Base-by-base conservation (phyloP, 2,329 filamentous ascomycete species). In the Metarhizium rileyi region DNA sequence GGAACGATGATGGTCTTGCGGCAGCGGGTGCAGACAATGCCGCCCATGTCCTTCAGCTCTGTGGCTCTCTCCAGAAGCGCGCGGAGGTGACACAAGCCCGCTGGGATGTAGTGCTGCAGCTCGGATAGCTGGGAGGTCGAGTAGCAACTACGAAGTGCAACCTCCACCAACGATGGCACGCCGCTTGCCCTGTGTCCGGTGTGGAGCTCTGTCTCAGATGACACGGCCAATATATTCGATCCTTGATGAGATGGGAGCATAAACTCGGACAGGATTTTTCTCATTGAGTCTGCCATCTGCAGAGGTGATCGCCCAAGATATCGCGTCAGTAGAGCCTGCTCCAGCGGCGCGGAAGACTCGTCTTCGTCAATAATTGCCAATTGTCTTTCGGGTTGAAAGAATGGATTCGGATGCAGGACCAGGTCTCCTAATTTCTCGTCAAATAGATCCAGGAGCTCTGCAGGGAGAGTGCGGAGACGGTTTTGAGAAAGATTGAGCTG, bases 401-500 rank as follows among this genome's bases (percentile, higher is more conserved):
- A 82, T 0, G 79, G 78, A 57, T 87, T 88, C 0, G 83, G 83
- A 49, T 80, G 74, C 3, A 83, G 56, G 25, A 69, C 70, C n/a
- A 87, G 64, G 4, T 70, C 70, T 12, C 64, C 61, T n/a, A 85
- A 67, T 20, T 70, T 72, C 43, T 68, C 63, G 0, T 65, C 60
- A 20, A 86, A 63, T 2, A 87, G 68, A 23, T 75, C 64, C 1
- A 87, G 68, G 1, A 87, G 66, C 59, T 86, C 83, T 49, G 71
- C 76, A 0, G 85, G 85, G 1, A 89, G 69, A 52, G 69, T 76
- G 6, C 70, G 71, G 10, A 89, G 67, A 5, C 67, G 64, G 53
- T 87, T 88, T 48, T 83, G 76, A 1, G 81, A 78, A 8, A 89
- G 57, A 56, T 87, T 87, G 36, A 89, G 73, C 46, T 80, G 74